Percentiles rank a stretch among this genome's conserved stretches.
phyloP scores from a whole-genome alignment of 2,329 filamentous ascomycete species.

The Pseudogymnoascus sp. region DNA sequence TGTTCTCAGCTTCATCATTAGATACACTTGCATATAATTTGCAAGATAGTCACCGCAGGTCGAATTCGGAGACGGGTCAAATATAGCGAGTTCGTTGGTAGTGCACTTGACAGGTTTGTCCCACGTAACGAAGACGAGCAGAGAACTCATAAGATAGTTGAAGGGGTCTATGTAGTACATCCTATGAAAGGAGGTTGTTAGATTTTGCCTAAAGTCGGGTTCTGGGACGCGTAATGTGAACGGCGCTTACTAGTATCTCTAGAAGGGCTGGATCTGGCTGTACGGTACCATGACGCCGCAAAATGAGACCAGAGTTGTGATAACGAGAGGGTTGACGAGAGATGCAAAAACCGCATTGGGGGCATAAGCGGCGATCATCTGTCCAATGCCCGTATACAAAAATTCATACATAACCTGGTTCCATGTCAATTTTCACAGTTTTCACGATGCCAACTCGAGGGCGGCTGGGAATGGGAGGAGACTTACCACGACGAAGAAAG shows the following conservation, averaged over 20 bases:
- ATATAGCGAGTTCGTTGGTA: conserved; percentile 42
- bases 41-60: conserved; percentile 54
- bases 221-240: not conserved
- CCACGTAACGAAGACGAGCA: conserved; percentile 48
- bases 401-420: conserved; percentile 47
- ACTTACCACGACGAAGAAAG: conserved; percentile 42
- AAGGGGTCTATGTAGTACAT: conserved; percentile 55
- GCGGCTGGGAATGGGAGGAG: not conserved
- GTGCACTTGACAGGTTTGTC: conserved; percentile 40
- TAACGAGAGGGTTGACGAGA: conserved; percentile 48
- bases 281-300: conserved; percentile 71
- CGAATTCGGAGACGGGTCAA: conserved; percentile 29
- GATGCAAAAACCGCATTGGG: conserved; percentile 54
- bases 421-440: not conserved
- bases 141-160: conserved; percentile 52
- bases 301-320: conserved; percentile 62
- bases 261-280: conserved; percentile 54
- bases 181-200: not conserved
- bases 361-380: conserved; percentile 55
- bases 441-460: not conserved
- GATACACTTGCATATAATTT: conserved; percentile 41
- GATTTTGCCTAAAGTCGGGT: not conserved
- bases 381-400: conserved; percentile 53
- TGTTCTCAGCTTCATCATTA: conserved; percentile 43
- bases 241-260: conserved; percentile 39